Evolutionary conservation across 495 filamentous ascomycete species (phyloP).

Genomic region (Filosporella fistucella): DNA sequence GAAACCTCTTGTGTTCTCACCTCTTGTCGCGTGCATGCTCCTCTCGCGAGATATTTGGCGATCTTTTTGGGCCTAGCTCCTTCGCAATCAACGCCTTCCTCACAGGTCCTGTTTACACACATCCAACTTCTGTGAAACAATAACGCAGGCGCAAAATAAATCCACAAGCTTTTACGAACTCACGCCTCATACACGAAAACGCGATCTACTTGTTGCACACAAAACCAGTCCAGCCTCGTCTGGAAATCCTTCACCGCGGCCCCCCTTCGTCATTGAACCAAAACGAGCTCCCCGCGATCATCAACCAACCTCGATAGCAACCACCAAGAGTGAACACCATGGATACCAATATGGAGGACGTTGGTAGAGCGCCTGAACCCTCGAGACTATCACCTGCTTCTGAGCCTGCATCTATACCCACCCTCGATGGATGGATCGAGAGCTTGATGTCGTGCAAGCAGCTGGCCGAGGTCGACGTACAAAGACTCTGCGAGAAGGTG

Average conservation of each 20-base stretch:
- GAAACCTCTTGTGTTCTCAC: no score
- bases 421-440: constrained; percentile 97
- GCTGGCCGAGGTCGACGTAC: constrained; percentile 89
- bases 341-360: constrained; percentile 99
- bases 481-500: constrained; percentile 96
- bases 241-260: constrained; percentile 9
- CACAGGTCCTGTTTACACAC: no score
- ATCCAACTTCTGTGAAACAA: no score
- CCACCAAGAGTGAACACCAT: constrained; percentile 40
- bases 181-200: no score
- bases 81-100: no score
- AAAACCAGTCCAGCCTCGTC: constrained; percentile 11
- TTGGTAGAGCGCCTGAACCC: constrained; percentile 80
- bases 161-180: no score
- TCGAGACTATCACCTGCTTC: constrained; percentile 65
- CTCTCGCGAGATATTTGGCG: no score
- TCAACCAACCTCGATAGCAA: constrained; percentile 55
- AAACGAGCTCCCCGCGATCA: constrained; percentile 13
- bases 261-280: constrained; percentile 24
- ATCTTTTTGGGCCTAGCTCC: no score
- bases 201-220: no score
- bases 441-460: constrained; percentile 98
- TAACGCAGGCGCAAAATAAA: no score
- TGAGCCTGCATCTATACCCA: constrained; percentile 86
- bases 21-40: no score